These are phyloP conservation scores for Ilex asprella DNA, from an alignment of 257 asterid species.

Conservation along the genomic window DNA sequence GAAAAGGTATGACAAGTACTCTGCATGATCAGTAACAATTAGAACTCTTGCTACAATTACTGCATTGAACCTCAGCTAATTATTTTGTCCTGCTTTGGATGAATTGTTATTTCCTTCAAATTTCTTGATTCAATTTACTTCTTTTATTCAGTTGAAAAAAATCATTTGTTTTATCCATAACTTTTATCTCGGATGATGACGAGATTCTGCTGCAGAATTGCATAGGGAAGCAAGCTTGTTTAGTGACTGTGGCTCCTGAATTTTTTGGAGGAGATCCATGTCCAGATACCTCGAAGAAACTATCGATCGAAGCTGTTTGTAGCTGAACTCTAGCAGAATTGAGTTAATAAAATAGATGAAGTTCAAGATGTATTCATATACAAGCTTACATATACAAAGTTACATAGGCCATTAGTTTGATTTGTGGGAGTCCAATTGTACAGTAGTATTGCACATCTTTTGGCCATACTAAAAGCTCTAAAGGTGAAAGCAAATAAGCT, in stretches of 20 bases:
- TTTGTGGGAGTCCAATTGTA: not conserved
- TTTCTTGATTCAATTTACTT: no score
- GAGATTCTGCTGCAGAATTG: not conserved
- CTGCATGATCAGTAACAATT: no score
- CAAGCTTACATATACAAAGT: no score
- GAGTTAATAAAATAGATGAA: no score
- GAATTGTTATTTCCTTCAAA: no score
- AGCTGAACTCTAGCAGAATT: not conserved
- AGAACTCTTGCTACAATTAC: no score
- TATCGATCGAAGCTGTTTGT: slow-evolving; percentile 13
- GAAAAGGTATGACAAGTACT: slow-evolving; percentile 7
- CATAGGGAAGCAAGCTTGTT: slow-evolving; percentile 10
- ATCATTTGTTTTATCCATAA: not conserved
- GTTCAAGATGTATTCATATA: no score
- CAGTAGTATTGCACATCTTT: not conserved
- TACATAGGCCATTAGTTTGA: no score
- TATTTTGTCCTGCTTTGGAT: no score
- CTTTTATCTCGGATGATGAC: not conserved
- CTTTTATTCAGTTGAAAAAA: no score
- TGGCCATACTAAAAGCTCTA: not conserved
- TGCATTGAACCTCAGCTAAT: no score
- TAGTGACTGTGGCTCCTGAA: slow-evolving; percentile 2
- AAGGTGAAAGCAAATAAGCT: not conserved
- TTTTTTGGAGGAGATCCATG: slow-evolving; percentile 14
- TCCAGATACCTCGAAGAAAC: slow-evolving; percentile 11